Base-by-base conservation (phyloP, 805 yeast genomes). In the Candida michaelii region DNA sequence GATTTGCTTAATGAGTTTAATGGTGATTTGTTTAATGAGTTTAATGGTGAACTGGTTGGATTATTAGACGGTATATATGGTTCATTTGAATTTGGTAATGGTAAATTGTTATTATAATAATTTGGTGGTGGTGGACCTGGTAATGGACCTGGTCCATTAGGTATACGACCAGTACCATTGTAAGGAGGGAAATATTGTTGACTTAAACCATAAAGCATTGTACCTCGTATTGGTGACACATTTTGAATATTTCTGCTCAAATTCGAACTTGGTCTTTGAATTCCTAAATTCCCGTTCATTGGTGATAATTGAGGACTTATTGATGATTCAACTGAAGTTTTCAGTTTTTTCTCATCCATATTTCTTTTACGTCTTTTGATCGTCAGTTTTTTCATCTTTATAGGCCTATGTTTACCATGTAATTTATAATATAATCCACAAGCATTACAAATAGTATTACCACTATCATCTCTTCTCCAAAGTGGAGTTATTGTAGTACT, bases 401-500 rank as follows among this genome's bases (percentile, higher is more conserved):
- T 81, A 1, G 96, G 95, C 38, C 95, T 70, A 53, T 84, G 89
- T 30, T 70, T 69, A 0, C 91, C 90, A 55, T 86, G 95, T 32
- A 88, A 71, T 44, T 81, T 69, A 60, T 79, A 82, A 60, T 87
- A 88, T 23, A 88, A 64, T 2, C 89, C 96, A 65, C 96, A 87
- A 0, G 96, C 96, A 55, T 87, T 87, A 69, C 96, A 87, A 17
- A 88, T 86, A 18, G 89, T 84, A 53, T 86, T 82, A 3, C 95
- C 95, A 5, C 72, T 73, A 49, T 81, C 89, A 58, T 86, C 90
- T 47, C 95, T 69, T 57, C 95, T 73, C 95, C 95, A 87, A 10
- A 87, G 65, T 0, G 96, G 96, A 0, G 96, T 87, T 43, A 85
- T 84, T 1, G 93, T 87, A 10, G 93, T 84, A 2, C 82, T 82